Evolutionary conservation across 441 rosid genomes (phyloP).

Genomic region (Erysimum cheiri): DNA sequence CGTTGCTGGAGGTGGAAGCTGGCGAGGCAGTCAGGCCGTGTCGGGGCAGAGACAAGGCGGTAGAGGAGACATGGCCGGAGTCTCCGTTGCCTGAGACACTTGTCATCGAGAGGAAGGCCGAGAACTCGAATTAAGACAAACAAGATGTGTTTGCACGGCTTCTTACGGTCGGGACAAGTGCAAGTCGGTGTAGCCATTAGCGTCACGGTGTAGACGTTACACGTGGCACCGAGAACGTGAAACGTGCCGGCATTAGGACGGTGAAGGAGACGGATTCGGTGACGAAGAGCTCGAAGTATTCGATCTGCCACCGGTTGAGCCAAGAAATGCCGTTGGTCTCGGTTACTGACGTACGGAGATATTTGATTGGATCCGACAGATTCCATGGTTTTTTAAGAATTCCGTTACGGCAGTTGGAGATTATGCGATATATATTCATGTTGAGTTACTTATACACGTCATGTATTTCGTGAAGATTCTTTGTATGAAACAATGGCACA

Average conservation of each 20-base stretch:
- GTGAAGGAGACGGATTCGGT: constrained; percentile 71
- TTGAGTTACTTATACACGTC: constrained; percentile 21
- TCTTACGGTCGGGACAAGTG: constrained; percentile 82
- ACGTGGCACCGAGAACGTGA: constrained; percentile 81
- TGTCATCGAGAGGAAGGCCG: constrained; percentile 67
- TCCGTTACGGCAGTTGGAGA: constrained; percentile 1
- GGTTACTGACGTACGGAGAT: constrained; percentile 39
- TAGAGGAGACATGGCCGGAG: constrained; percentile 66
- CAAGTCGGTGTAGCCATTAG: constrained; percentile 65
- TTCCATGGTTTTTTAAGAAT: constrained; percentile 48
- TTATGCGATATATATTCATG: constrained; percentile 11
- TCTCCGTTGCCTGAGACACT: constrained; percentile 62
- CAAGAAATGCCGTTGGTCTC: constrained; percentile 36
- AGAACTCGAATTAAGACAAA: constrained; percentile 76
- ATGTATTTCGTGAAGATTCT: constrained; percentile 41
- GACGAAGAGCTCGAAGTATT: constrained; percentile 70
- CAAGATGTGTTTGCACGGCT: constrained; percentile 82
- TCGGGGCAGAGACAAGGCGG: constrained; percentile 56
- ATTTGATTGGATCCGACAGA: constrained; percentile 54
- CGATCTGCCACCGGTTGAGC: constrained; percentile 63
- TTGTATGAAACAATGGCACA: constrained; percentile 46
- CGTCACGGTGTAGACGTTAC: constrained; percentile 80
- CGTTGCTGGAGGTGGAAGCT: constrained; percentile 54
- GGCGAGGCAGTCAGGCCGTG: constrained; percentile 58
- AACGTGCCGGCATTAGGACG: constrained; percentile 59